Conservation (phyloP, 345 rosid genomes). For the Sisymbrium irio region DNA sequence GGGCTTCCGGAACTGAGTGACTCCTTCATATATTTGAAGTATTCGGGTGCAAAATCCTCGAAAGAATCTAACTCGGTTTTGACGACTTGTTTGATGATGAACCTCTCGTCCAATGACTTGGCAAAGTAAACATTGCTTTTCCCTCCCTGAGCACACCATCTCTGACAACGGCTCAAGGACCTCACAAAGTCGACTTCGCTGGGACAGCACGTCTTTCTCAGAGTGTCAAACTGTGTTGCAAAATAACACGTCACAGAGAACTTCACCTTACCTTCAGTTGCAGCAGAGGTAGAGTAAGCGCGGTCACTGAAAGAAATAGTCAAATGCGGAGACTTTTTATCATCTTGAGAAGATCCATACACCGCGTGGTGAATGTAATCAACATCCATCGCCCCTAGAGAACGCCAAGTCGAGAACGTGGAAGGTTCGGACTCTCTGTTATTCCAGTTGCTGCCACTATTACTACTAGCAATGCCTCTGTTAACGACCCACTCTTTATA, state of each 20-base stretch:
- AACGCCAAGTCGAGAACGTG: slow-evolving; percentile 60
- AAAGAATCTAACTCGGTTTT: slow-evolving; percentile 95
- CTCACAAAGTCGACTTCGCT: slow-evolving; percentile 72
- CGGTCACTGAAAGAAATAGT: slow-evolving; percentile 67
- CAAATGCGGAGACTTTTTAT: slow-evolving; percentile 72
- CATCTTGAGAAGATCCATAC: slow-evolving; percentile 59
- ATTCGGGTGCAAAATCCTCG: slow-evolving; percentile 77
- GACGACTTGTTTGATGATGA: slow-evolving; percentile 84
- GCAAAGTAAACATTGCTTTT: slow-evolving; percentile 96
- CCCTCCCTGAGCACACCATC: slow-evolving; percentile 98
- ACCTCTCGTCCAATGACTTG: slow-evolving; percentile 90
- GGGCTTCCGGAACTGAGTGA: slow-evolving; percentile 76
- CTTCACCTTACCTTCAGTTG: slow-evolving; percentile 65
- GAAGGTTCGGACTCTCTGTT: slow-evolving; percentile 46
- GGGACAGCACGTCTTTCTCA: slow-evolving; percentile 82
- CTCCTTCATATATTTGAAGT: slow-evolving; percentile 73
- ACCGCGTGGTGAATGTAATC: slow-evolving; percentile 53
- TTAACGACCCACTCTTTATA: slow-evolving; percentile 68
- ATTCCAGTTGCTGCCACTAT: slow-evolving; percentile 28
- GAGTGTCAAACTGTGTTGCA: slow-evolving; percentile 75
- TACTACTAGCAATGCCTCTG: slow-evolving; percentile 39
- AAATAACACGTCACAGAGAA: slow-evolving; percentile 90
- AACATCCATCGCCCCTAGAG: slow-evolving; percentile 58
- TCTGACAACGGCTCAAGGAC: slow-evolving; percentile 83
- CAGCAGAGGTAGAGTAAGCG: slow-evolving; percentile 41